These are phyloP conservation scores for Pythium phragmiticola DNA, from an alignment of 352 stramenopile species.

Conservation along the genomic window DNA sequence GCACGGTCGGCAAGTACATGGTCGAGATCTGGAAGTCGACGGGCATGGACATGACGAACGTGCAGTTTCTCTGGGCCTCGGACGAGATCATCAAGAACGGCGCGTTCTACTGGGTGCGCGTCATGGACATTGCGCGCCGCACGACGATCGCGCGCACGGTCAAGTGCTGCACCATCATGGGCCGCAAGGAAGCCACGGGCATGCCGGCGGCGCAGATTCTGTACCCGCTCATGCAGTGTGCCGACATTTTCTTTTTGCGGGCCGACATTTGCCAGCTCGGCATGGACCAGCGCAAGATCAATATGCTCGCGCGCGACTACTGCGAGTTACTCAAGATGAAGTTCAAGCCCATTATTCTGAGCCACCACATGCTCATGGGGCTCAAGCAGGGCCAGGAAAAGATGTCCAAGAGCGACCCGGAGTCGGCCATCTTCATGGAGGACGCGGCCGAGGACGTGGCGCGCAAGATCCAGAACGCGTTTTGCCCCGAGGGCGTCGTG, in stretches of 20 bases:
- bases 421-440: conserved; percentile 99
- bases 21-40: conserved; percentile 99
- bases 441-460: conserved; percentile 93
- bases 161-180: conserved; percentile 99
- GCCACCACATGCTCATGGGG: conserved; percentile 99
- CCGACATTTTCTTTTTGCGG: conserved; percentile 99
- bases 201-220: conserved; percentile 95
- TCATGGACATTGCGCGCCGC: conserved; percentile 93
- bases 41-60: conserved; percentile 98
- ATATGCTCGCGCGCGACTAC: conserved; percentile 99
- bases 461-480: conserved; percentile 98
- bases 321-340: conserved; percentile 95
- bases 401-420: conserved; percentile 99
- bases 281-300: conserved; percentile 99
- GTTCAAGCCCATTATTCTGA: conserved; percentile 96
- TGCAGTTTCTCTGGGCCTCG: conserved; percentile 98
- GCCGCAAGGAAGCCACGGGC: conserved; percentile 86
- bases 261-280: conserved; percentile 99
- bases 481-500: conserved; percentile 90
- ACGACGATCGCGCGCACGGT: conserved; percentile 93
- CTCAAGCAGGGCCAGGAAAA: conserved; percentile 99
- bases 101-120: conserved; percentile 91
- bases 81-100: conserved; percentile 92
- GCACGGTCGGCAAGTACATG: conserved; percentile 95
- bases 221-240: conserved; percentile 99